Evolutionary conservation across 306 rosid species (phyloP).

Genomic region (Lupinus albus): DNA sequence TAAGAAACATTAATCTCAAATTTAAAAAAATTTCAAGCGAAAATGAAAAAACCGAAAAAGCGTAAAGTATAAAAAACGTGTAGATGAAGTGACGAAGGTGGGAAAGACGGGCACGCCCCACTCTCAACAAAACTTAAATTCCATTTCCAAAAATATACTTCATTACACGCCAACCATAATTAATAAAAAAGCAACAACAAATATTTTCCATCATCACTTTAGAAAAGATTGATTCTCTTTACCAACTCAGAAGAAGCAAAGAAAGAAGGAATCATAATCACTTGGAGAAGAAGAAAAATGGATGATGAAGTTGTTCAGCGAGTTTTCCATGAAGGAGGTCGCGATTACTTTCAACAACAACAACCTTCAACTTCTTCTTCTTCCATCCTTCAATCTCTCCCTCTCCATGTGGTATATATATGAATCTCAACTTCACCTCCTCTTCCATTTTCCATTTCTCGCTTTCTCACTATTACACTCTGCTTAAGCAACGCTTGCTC

Average conservation of each 20-base stretch:
- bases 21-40: too few species aligned
- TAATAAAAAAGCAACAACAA: neutral
- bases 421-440: slow-evolving; percentile 9
- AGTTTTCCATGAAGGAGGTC: slow-evolving; percentile 99
- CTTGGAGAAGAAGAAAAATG: slow-evolving; percentile 43
- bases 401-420: slow-evolving; percentile 82
- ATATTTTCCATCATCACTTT: slow-evolving; percentile 24
- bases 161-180: slow-evolving; percentile 15
- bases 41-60: neutral
- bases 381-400: slow-evolving; percentile 87
- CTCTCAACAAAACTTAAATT: slow-evolving; percentile 17
- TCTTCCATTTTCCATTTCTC: too few species aligned
- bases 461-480: slow-evolving; percentile 3
- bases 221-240: slow-evolving; percentile 38
- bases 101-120: neutral
- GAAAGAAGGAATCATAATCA: neutral
- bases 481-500: neutral
- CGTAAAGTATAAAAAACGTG: neutral
- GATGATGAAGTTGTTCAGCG: slow-evolving; percentile 93
- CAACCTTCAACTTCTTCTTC: slow-evolving; percentile 82
- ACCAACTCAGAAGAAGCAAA: slow-evolving; percentile 24
- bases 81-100: slow-evolving; percentile 12
- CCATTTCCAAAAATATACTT: neutral
- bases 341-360: slow-evolving; percentile 87
- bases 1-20: too few species aligned